Percentiles rank a stretch among this genome's conserved stretches.
phyloP scores from a whole-genome alignment of 345 rosid genomes.

The Pugionium dolabratum region DNA sequence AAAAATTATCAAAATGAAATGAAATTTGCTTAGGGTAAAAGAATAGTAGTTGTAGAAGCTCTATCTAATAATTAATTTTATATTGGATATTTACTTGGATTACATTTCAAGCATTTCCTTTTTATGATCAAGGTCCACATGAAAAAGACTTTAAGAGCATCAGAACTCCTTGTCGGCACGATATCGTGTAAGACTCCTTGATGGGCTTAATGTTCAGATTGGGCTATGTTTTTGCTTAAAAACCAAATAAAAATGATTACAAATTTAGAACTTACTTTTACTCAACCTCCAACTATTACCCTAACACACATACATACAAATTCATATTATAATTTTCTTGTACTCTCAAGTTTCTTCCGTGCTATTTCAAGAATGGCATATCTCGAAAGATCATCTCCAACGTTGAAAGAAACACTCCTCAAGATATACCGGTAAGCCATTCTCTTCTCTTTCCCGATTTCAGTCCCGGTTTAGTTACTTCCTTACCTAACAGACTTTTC shows the following conservation, averaged over 20 bases:
- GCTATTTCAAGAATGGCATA: constrained; percentile 33
- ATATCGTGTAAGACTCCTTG: no score
- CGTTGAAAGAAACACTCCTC: constrained; percentile 40
- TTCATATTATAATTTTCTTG: not conserved
- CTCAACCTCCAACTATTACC: constrained; percentile 31
- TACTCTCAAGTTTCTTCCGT: constrained; percentile 18
- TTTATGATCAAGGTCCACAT: no score
- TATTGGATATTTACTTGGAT: no score
- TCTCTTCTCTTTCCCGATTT: not conserved
- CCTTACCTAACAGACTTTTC: not conserved
- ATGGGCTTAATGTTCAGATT: not conserved
- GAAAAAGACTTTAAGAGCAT: no score
- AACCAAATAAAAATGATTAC: constrained; percentile 26
- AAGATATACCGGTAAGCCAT: constrained; percentile 36
- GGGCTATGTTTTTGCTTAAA: constrained; percentile 32
- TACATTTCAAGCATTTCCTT: no score
- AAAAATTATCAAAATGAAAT: no score
- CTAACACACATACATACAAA: constrained; percentile 11
- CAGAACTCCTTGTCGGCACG: no score
- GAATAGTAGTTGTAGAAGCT: no score
- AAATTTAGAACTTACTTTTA: constrained; percentile 27
- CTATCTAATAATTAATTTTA: no score
- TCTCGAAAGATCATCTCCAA: constrained; percentile 40
- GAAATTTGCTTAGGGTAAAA: no score
- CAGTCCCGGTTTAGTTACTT: not conserved